Conservation (phyloP, 441 rosid species). For the Francoa sonchifolia region DNA sequence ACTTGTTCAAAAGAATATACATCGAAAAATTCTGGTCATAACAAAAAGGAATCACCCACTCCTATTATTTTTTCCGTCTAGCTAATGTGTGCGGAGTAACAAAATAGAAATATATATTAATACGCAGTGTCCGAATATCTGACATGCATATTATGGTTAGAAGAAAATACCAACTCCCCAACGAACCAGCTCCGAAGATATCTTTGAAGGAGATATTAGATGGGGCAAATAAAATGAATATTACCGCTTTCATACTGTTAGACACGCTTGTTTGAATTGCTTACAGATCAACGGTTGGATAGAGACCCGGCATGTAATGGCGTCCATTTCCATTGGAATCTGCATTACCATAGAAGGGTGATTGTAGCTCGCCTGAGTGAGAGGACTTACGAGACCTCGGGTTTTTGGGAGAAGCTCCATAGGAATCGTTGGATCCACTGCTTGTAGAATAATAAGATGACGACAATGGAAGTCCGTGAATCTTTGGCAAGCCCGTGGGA, state of each 20-base stretch:
- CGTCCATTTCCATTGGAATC: constrained; percentile 53
- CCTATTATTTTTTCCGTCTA: constrained; percentile 17
- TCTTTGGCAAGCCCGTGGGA: constrained; percentile 63
- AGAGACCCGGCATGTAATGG: constrained; percentile 26
- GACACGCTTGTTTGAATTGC: constrained; percentile 8
- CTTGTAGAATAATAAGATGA: constrained; percentile 50
- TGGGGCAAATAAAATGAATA: constrained; percentile 5
- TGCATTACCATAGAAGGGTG: constrained; percentile 24
- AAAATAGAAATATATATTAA: constrained; percentile 3
- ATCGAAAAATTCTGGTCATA: constrained; percentile 7
- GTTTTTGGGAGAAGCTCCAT: constrained; percentile 39
- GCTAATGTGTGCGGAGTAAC: too few species aligned
- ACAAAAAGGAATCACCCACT: constrained; percentile 14
- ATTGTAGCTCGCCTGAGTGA: constrained; percentile 51
- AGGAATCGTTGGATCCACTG: constrained; percentile 38
- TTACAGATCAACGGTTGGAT: constrained; percentile 27
- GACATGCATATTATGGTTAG: constrained; percentile 1
- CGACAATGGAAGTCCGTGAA: constrained; percentile 58
- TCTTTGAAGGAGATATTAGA: constrained; percentile 6
- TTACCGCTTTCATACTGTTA: constrained; percentile 3
- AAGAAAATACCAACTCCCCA: background rate
- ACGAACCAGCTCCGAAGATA: constrained; percentile 6
- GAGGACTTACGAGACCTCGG: constrained; percentile 44
- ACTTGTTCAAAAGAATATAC: constrained; percentile 10
- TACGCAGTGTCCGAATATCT: constrained; percentile 6